Conservation (phyloP, 495 filamentous ascomycete species). For the Astrothelium macrocarpum region DNA sequence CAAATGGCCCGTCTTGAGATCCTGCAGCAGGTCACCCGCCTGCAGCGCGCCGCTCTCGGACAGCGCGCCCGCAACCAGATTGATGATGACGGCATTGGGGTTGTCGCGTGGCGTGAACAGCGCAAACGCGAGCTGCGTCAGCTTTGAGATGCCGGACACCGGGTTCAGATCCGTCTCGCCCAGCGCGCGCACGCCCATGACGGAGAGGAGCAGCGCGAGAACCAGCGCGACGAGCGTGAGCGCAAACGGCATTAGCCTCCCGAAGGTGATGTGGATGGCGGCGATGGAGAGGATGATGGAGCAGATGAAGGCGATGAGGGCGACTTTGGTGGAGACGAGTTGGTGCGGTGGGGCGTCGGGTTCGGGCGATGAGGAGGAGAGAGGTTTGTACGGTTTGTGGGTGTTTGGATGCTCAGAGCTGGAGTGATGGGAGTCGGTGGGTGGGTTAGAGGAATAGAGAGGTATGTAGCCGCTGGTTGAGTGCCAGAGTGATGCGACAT, state of each 20-base stretch:
- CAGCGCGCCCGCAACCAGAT: constrained; percentile 89
- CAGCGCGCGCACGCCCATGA: constrained; percentile 92
- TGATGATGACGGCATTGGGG: constrained; percentile 77
- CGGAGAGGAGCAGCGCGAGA: constrained; percentile 76
- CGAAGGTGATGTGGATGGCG: constrained; percentile 73
- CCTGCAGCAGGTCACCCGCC: constrained; percentile 96
- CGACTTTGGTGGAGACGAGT: constrained; percentile 62
- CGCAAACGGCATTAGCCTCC: constrained; percentile 49
- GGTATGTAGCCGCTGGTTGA: constrained; percentile 22
- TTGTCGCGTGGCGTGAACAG: constrained; percentile 70
- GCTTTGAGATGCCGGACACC: constrained; percentile 90
- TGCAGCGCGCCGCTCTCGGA: constrained; percentile 81
- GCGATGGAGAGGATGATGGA: constrained; percentile 71
- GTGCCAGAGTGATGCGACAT: constrained; percentile 13
- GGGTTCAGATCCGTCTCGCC: constrained; percentile 97
- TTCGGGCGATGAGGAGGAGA: constrained; percentile 23
- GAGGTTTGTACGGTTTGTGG: constrained; percentile 10
- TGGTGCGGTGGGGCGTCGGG: constrained; percentile 73
- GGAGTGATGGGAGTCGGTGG: background rate
- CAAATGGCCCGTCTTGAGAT: constrained; percentile 92
- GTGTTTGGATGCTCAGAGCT: background rate
- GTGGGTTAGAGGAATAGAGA: constrained; percentile 18
- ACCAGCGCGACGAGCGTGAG: constrained; percentile 74
- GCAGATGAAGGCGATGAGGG: constrained; percentile 61
- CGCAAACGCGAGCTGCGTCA: constrained; percentile 90